Conservation (phyloP, 768 basidiomycete genomes). For the Amanita phalloides region DNA sequence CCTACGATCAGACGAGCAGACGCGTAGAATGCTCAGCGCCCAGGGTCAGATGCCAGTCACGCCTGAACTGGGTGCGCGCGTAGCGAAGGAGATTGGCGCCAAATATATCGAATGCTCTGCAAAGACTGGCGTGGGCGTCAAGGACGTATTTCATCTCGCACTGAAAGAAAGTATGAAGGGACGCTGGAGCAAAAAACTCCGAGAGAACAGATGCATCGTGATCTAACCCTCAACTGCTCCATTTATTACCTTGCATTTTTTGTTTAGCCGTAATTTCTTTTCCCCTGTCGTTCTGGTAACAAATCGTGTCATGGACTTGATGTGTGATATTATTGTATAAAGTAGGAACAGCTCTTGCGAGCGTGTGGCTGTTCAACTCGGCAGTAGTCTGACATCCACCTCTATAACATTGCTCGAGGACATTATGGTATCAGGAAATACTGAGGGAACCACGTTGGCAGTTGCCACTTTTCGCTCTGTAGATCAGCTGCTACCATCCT, state of each 20-base stretch:
- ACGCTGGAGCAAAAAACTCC: slow-evolving; percentile 63
- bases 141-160: slow-evolving; percentile 86
- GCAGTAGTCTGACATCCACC: too few species aligned
- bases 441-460: slow-evolving; percentile 55
- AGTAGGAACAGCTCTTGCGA: too few species aligned
- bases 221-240: slow-evolving; percentile 15
- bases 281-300: neutral
- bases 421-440: slow-evolving; percentile 27
- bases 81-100: slow-evolving; percentile 90
- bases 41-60: slow-evolving; percentile 81
- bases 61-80: slow-evolving; percentile 68
- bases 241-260: slow-evolving; percentile 1
- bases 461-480: slow-evolving; percentile 29
- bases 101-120: slow-evolving; percentile 91
- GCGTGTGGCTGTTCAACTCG: too few species aligned
- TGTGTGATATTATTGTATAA: too few species aligned
- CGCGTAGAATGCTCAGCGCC: slow-evolving; percentile 79
- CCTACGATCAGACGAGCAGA: slow-evolving; percentile 76
- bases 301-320: neutral
- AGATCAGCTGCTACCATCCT: slow-evolving; percentile 48
- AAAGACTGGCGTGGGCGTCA: slow-evolving; percentile 83
- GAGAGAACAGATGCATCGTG: slow-evolving; percentile 64
- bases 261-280: slow-evolving; percentile 1
- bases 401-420: too few species aligned
- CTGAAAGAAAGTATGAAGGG: slow-evolving; percentile 83